Percentiles rank a stretch among this genome's conserved stretches.
Conservation (phyloP, 164 flowering plant genomes). For the Piper longum region DNA sequence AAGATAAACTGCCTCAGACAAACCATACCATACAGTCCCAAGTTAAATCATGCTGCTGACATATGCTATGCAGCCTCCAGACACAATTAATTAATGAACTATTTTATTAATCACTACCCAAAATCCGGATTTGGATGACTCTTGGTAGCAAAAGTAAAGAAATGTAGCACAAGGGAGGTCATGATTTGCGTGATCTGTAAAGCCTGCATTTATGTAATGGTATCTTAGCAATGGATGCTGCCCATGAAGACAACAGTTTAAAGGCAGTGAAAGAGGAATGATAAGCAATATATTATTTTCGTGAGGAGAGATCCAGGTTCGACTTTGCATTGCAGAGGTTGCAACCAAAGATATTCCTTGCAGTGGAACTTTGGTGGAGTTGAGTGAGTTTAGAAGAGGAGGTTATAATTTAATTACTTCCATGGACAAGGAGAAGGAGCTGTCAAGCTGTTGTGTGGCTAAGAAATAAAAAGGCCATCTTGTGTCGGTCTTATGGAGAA, state of each 20-base stretch:
- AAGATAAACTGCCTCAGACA: too few relatives aligned
- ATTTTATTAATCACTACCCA: too few relatives aligned
- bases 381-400: not conserved
- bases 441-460: conserved; percentile 6
- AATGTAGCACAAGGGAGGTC: not conserved
- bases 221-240: not conserved
- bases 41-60: too few relatives aligned
- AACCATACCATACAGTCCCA: too few relatives aligned
- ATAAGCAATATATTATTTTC: not conserved
- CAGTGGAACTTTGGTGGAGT: not conserved
- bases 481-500: not conserved
- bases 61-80: too few relatives aligned
- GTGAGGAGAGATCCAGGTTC: not conserved
- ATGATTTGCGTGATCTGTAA: not conserved
- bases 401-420: not conserved
- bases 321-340: not conserved
- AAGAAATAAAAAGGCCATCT: not conserved
- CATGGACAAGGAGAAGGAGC: not conserved
- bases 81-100: too few relatives aligned
- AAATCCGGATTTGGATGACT: too few relatives aligned
- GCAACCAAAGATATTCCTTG: conserved; percentile 2
- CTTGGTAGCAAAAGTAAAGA: too few relatives aligned
- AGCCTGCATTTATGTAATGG: not conserved
- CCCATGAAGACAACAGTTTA: not conserved
- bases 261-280: not conserved